Percentiles rank a stretch among this genome's conserved stretches.
Conservation (phyloP, 768 basidiomycete species). For the Gymnopilus junonius region DNA sequence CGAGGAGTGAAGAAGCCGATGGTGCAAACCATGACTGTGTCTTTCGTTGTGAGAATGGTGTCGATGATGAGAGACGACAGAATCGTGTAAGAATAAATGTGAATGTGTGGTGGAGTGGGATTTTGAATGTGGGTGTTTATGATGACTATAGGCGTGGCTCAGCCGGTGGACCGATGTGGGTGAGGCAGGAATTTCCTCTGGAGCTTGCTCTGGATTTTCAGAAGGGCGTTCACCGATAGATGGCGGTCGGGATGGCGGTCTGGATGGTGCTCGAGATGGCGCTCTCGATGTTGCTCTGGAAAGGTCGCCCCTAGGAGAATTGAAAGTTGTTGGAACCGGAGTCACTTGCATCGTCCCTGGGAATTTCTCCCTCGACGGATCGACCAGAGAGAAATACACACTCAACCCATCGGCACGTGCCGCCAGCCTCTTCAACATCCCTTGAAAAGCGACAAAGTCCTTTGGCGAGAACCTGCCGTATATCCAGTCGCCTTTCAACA, state of each 20-base stretch:
- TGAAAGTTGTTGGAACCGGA: background rate
- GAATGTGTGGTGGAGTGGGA: background rate
- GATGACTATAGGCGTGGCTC: background rate
- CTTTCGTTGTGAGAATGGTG: slow-evolving; percentile 24
- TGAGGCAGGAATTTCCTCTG: background rate
- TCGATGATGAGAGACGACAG: slow-evolving; percentile 36
- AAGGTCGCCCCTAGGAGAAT: background rate
- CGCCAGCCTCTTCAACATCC: slow-evolving; percentile 51
- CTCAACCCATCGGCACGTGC: slow-evolving; percentile 65
- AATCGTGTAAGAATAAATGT: slow-evolving; percentile 25
- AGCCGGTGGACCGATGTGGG: background rate
- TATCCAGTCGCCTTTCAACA: slow-evolving; percentile 62
- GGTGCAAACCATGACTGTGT: background rate
- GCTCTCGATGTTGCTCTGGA: background rate
- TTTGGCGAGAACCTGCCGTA: slow-evolving; percentile 62
- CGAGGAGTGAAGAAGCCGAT: slow-evolving; percentile 37
- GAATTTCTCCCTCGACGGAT: slow-evolving; percentile 64
- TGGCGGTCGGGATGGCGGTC: background rate
- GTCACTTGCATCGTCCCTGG: slow-evolving; percentile 36
- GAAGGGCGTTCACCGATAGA: background rate
- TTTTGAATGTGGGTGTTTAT: background rate
- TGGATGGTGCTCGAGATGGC: too few relatives aligned
- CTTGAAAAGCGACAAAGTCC: slow-evolving; percentile 58
- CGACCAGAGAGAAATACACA: slow-evolving; percentile 67
- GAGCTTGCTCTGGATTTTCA: background rate